Conservation (phyloP, 768 basidiomycete genomes). For the Pisolithus sp. region DNA sequence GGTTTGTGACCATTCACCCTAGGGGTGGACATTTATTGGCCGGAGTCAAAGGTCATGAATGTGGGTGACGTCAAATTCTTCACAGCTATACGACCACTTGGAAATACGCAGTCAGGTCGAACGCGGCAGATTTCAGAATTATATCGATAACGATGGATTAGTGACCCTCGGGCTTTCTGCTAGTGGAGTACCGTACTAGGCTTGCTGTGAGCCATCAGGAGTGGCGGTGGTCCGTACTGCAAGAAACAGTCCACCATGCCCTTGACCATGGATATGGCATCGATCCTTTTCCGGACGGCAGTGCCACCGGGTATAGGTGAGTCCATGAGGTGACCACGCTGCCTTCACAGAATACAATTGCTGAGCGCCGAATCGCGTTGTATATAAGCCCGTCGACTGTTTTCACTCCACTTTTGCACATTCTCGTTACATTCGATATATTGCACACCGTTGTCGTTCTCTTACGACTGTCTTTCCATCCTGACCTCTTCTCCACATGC, state of each 20-base stretch:
- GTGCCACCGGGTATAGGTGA: slow-evolving; percentile 27
- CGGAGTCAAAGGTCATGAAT: slow-evolving; percentile 9
- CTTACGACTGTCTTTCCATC: slow-evolving; percentile 2
- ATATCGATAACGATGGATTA: slow-evolving; percentile 19
- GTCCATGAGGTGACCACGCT: slow-evolving; percentile 31
- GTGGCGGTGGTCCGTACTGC: slow-evolving; percentile 12
- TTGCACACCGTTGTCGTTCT: slow-evolving; percentile 13
- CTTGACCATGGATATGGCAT: slow-evolving; percentile 16
- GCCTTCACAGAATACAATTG: slow-evolving; percentile 18
- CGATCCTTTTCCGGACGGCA: slow-evolving; percentile 24
- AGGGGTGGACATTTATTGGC: slow-evolving; percentile 5
- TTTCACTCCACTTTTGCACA: slow-evolving; percentile 7
- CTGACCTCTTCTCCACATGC: slow-evolving; percentile 17
- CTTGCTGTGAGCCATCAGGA: slow-evolving; percentile 17
- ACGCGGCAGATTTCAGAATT: slow-evolving; percentile 16
- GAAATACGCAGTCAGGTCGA: slow-evolving; percentile 18
- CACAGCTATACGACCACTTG: slow-evolving; percentile 8
- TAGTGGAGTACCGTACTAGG: slow-evolving; percentile 4
- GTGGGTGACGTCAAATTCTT: slow-evolving; percentile 19
- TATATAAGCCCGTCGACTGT: slow-evolving; percentile 25
- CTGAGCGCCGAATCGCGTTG: slow-evolving; percentile 23
- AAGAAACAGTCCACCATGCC: slow-evolving; percentile 17
- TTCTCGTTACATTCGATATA: slow-evolving; percentile 11
- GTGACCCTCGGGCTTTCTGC: slow-evolving; percentile 12
- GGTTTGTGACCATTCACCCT: neutral